Conservation (phyloP, 805 yeast genomes). For the Wickerhamomyces alni region DNA sequence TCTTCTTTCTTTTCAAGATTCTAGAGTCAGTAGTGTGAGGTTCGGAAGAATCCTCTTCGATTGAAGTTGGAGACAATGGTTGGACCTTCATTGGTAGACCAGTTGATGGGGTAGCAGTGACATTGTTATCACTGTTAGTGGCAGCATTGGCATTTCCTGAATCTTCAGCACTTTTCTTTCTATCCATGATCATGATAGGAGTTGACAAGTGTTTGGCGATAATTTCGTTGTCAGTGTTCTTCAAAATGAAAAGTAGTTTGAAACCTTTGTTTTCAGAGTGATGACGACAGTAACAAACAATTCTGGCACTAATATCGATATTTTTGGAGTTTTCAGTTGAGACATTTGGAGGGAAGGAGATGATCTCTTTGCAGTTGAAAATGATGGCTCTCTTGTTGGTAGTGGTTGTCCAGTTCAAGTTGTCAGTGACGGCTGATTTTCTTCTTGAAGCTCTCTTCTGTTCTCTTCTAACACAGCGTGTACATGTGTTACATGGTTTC, state of each 20-base stretch:
- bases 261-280: constrained; percentile 88
- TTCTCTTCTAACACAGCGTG: constrained; percentile 87
- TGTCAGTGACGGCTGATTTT: constrained; percentile 73
- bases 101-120: constrained; percentile 11
- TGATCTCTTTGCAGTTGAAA: constrained; percentile 85
- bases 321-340: constrained; percentile 23
- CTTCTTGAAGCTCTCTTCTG: constrained; percentile 91
- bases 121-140: constrained; percentile 11
- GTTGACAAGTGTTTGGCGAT: constrained; percentile 68
- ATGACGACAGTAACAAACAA: constrained; percentile 94
- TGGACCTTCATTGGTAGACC: constrained; percentile 8
- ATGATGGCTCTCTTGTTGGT: constrained; percentile 78
- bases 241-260: constrained; percentile 60
- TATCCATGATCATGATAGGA: constrained; percentile 88
- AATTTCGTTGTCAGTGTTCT: constrained; percentile 52
- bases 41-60: constrained; percentile 56
- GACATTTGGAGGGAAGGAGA: constrained; percentile 59
- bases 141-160: constrained; percentile 4
- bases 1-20: constrained; percentile 41
- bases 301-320: constrained; percentile 58
- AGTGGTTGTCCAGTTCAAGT: constrained; percentile 69
- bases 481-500: constrained; percentile 69
- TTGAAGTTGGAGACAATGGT: constrained; percentile 55
- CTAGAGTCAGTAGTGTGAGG: constrained; percentile 36
- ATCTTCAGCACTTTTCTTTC: constrained; percentile 47